Evolutionary conservation across 2,329 filamentous ascomycete species (phyloP), one percentile per base, ranked within the genome.

Genomic region (Aschersonia sp.): DNA sequence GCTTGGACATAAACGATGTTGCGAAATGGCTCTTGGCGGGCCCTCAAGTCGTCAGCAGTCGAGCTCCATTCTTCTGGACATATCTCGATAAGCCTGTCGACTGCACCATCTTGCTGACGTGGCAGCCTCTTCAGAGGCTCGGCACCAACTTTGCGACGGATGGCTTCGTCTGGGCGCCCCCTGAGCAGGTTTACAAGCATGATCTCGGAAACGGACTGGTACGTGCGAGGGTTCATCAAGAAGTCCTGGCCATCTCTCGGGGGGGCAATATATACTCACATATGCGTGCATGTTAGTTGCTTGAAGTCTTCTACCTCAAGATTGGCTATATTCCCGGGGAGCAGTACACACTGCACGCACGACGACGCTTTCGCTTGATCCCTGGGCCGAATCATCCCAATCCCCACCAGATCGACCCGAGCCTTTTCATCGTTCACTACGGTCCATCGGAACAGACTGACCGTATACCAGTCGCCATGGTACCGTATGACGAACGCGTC

Each of bases 341-440:
- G 60, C 77, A 78, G 41, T 67, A 84, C 45, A 81, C 89, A 43
- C 76, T 78, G 31, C 89, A 94, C 63, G 80, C 84, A 46, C 82
- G 91, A 57, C 82, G 84, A 57, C 84, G 91, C 53, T 97, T 94
- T 67, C 87, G 91, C 53, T 78, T 98, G 41, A 70, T 85, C 41
- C 80, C 82, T n/a, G 69, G 76, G 10, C 85, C 83, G 57, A 79
- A 82, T 1, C 80, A 82, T 47, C 79, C 82, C 31, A 84, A 81
- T 55, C 74, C 79, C 43, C 78, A 84, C 10, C 77, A 80, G 51
- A 77, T 84, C 45, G 89, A 97, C 61, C 80, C 85, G 30, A 84
- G 82, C 50, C 73, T 97, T 12, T 97, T 89, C 84, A 81, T 98
- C 47, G 80, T 95, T 31, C 89, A 96, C 67, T 97, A 96, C 63